Base-by-base conservation (phyloP, 1,284 basidiomycete species). In the Malassezia equina region DNA sequence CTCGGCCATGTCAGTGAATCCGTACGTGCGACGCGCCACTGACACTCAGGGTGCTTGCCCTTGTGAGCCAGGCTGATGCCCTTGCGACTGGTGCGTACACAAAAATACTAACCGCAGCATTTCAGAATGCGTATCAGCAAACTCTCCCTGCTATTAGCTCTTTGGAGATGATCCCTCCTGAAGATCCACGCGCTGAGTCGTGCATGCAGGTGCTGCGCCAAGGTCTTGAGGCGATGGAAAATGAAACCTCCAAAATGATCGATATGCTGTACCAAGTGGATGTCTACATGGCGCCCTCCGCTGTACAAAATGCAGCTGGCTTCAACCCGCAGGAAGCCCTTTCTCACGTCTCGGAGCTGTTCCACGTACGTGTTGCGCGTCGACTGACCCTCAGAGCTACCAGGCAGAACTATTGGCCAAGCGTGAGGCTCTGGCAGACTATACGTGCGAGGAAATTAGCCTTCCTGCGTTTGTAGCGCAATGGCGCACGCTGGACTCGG, bases 401-500 rank as follows among this genome's bases (percentile, higher is more conserved):
- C 68, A 70, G 55, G 59, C 67, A 1, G 59, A 71, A 7, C 50
- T 72, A 2, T 29, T 64, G 7, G 52, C 58, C 21, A 72, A 69
- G 46, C 59, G 69, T 15, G 69, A 71, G 47, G 44, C 61, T 1
- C 54, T 72, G 1, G 59, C 66, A 13, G 69, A 72, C 50, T 65
- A 67, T 24, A 72, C 68, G 5, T 69, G 68, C 60, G 66, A 69
- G 48, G 68, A 72, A 17, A 66, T 72, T 29, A 8, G 24, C 11
- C 46, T 59, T 1, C 3, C 41, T 1, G 44, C 64, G 7, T 72
- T 72, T 42, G 52, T 62, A 8, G 8, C 32, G 0, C 32, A 46
- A 12, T 72, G 69, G 69, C 57, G 52, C 4, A 48, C 19, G 5
- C 54, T 69, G 28, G 61, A 65, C 28, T 52, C 63, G 47, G 61